Conservation (phyloP, 257 asterid genomes). For the Sherardia arvensis region DNA sequence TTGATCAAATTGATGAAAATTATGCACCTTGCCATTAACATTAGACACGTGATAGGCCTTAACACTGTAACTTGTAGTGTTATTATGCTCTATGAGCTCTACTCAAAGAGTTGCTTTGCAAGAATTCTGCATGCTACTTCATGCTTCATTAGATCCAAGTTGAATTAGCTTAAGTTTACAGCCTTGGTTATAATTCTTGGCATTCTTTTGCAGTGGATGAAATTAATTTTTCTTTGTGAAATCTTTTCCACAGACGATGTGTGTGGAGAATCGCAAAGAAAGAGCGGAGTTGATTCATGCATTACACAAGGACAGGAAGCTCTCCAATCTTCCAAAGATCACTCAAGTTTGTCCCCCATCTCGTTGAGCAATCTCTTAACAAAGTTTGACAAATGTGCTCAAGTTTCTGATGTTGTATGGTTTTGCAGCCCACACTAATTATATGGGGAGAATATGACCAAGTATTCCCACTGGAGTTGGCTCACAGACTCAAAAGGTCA, state of each 20-base stretch:
- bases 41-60: not conserved
- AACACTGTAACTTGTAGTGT: not conserved
- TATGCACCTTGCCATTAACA: not conserved
- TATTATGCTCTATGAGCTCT: not conserved
- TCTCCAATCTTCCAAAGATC: slow-evolving; percentile 62
- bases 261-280: slow-evolving; percentile 58
- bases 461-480: slow-evolving; percentile 69
- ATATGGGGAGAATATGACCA: slow-evolving; percentile 81
- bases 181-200: not conserved
- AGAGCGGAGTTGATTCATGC: slow-evolving; percentile 59
- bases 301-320: slow-evolving; percentile 53
- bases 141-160: not conserved
- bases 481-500: slow-evolving; percentile 58
- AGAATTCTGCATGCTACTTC: not conserved
- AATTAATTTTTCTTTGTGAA: not conserved
- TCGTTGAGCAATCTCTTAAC: not conserved
- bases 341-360: slow-evolving; percentile 36
- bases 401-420: not conserved
- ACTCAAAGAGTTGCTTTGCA: not conserved
- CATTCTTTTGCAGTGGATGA: not conserved
- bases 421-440: slow-evolving; percentile 55
- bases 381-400: not conserved
- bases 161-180: not conserved
- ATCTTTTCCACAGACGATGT: slow-evolving; percentile 53
- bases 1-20: not conserved